A percentile compares a stretch with the other conserved stretches of the same genome.
Evolutionary conservation across 1,284 basidiomycete genomes (phyloP).

Genomic region (Cutaneotrichosporon mucoides): DNA sequence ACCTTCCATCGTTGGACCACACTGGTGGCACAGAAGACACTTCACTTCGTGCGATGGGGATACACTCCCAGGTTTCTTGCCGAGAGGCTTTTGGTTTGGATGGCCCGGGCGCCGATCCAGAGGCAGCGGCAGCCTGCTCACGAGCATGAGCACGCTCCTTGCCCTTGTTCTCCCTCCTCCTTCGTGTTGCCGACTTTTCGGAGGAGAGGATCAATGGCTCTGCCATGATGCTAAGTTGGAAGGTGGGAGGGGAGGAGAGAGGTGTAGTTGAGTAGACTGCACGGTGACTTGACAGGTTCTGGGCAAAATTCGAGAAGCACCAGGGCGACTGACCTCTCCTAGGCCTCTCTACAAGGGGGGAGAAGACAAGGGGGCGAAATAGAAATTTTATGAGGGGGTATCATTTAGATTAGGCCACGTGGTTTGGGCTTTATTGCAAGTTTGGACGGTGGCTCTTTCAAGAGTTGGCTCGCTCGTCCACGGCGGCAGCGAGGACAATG

Average conservation of each 20-base stretch:
- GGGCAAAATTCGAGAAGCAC: slow-evolving; percentile 1
- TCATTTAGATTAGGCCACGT: background rate
- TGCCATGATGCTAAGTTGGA: background rate
- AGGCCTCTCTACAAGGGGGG: background rate
- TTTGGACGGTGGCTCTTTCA: background rate
- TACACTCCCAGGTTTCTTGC: slow-evolving; percentile 33
- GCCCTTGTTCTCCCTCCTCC: slow-evolving; percentile 17
- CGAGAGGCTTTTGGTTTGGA: slow-evolving; percentile 6
- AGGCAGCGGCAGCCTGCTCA: background rate
- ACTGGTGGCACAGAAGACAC: slow-evolving; percentile 64
- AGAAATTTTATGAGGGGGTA: slow-evolving; percentile 7
- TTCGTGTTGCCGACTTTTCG: background rate
- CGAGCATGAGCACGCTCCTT: slow-evolving; percentile 24
- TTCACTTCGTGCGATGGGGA: slow-evolving; percentile 62
- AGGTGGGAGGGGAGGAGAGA: background rate
- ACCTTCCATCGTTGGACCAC: slow-evolving; percentile 83
- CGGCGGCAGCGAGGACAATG: background rate
- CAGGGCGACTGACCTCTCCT: background rate
- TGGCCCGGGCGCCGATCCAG: slow-evolving; percentile 6
- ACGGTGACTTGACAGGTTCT: background rate
- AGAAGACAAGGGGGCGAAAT: background rate
- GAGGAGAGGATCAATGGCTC: background rate
- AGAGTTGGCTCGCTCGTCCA: too few relatives aligned
- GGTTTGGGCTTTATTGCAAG: background rate
- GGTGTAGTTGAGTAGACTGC: background rate